Percentiles rank a stretch among this genome's conserved stretches.
Conservation (phyloP, 257 asterid genomes). For the Misopates orontium region DNA sequence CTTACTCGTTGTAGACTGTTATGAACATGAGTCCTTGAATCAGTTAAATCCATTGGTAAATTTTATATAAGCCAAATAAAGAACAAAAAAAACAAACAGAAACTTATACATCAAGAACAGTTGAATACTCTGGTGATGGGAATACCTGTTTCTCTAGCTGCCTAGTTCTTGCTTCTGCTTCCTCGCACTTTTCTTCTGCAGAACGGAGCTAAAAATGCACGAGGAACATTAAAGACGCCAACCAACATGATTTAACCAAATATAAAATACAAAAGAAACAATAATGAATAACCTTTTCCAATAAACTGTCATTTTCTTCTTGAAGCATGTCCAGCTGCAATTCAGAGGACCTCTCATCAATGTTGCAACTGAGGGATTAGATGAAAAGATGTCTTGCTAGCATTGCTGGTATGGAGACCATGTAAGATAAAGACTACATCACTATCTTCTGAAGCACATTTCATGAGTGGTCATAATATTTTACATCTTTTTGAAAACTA, state of each 20-base stretch:
- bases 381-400: constrained; percentile 16
- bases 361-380: constrained; percentile 18
- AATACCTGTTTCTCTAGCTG: constrained; percentile 90
- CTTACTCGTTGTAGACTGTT: not conserved
- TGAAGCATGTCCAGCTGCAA: constrained; percentile 98
- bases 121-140: not conserved
- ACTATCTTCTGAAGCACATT: constrained; percentile 11
- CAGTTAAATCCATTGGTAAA: not conserved
- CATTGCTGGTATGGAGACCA: constrained; percentile 2
- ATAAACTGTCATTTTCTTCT: constrained; percentile 87
- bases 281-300: constrained; percentile 66
- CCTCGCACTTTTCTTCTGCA: constrained; percentile 86
- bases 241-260: constrained; percentile 2
- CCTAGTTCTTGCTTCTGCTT: constrained; percentile 89
- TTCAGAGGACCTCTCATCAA: constrained; percentile 26
- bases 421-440: constrained; percentile 16
- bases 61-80: not conserved
- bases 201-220: constrained; percentile 72
- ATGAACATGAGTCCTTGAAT: not conserved
- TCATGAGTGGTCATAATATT: not conserved
- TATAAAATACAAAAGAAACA: constrained; percentile 3
- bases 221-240: constrained; percentile 29
- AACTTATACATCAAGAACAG: constrained; percentile 6
- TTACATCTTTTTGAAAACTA: not conserved
- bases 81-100: not conserved